phyloP scores from a whole-genome alignment of 2,329 filamentous ascomycete genomes.

The Aspergillus sclerotialis region DNA sequence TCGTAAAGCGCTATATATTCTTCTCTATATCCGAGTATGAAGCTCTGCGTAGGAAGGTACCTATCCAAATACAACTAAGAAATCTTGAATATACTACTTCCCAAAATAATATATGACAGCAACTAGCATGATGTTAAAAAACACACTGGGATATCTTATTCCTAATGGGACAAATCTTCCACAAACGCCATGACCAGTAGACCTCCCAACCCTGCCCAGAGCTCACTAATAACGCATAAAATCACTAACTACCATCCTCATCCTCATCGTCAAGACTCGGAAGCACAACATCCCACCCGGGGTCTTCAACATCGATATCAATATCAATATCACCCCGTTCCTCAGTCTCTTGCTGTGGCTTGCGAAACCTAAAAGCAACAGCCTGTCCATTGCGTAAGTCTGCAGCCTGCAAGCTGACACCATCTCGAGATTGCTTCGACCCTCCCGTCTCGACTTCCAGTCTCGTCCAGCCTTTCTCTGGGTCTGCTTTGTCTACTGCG shows the following conservation, averaged over 20 bases:
- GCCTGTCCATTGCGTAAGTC: slow-evolving; percentile 23
- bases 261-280: slow-evolving; percentile 30
- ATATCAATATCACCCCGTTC: slow-evolving; percentile 14
- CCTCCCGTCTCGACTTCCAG: slow-evolving; percentile 29
- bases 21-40: no score
- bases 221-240: no score
- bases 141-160: no score
- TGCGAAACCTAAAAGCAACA: slow-evolving; percentile 31
- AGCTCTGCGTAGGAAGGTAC: no score
- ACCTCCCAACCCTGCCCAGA: no score
- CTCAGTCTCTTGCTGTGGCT: slow-evolving; percentile 7
- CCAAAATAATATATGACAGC: no score
- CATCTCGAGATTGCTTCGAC: slow-evolving; percentile 14
- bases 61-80: no score
- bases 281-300: slow-evolving; percentile 31
- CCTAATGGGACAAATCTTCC: no score
- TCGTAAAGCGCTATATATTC: no score
- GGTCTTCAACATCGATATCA: slow-evolving; percentile 23
- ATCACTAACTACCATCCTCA: slow-evolving; percentile 6
- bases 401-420: slow-evolving; percentile 18
- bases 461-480: slow-evolving; percentile 43
- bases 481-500: slow-evolving; percentile 41
- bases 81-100: no score
- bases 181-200: no score
- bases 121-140: no score